phyloP scores from a whole-genome alignment of 1,139 yeast genomes.

The Geotrichum bryndzae region DNA sequence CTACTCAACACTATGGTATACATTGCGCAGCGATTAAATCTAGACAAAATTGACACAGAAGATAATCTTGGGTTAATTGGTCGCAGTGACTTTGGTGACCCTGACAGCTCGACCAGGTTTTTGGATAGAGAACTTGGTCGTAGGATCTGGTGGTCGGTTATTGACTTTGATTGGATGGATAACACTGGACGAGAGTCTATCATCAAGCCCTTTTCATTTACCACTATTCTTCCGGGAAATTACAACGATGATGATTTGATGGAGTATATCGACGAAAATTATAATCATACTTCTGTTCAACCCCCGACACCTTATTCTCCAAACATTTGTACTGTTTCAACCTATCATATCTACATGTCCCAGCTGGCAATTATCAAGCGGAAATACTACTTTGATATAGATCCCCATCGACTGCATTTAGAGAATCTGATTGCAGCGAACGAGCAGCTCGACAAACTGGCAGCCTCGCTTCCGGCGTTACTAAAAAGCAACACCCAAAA shows the following conservation, averaged over 20 bases:
- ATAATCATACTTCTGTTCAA: neutral
- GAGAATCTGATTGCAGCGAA: conserved; percentile 8
- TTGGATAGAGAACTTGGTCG: conserved; percentile 31
- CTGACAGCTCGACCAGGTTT: conserved; percentile 17
- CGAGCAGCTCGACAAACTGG: conserved; percentile 4
- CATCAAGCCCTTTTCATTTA: conserved; percentile 27
- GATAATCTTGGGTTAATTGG: conserved; percentile 8
- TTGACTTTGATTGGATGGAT: conserved; percentile 37
- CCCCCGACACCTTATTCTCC: conserved; percentile 4
- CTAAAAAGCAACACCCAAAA: conserved; percentile 1
- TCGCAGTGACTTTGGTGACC: conserved; percentile 15
- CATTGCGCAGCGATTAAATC: conserved; percentile 31
- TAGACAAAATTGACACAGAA: conserved; percentile 26
- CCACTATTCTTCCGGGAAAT: conserved; percentile 30
- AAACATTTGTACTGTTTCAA: conserved; percentile 4
- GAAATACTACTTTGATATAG: conserved; percentile 11
- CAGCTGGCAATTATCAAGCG: conserved; percentile 14
- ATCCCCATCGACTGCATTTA: neutral
- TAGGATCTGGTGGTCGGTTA: conserved; percentile 37
- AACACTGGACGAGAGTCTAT: conserved; percentile 29
- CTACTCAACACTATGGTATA: conserved; percentile 30
- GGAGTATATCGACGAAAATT: conserved; percentile 2
- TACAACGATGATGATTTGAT: conserved; percentile 19
- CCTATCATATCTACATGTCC: conserved; percentile 13
- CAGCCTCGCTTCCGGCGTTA: conserved; percentile 2